phyloP scores from a whole-genome alignment of 352 stramenopile species.

The Pythium insidiosum region DNA sequence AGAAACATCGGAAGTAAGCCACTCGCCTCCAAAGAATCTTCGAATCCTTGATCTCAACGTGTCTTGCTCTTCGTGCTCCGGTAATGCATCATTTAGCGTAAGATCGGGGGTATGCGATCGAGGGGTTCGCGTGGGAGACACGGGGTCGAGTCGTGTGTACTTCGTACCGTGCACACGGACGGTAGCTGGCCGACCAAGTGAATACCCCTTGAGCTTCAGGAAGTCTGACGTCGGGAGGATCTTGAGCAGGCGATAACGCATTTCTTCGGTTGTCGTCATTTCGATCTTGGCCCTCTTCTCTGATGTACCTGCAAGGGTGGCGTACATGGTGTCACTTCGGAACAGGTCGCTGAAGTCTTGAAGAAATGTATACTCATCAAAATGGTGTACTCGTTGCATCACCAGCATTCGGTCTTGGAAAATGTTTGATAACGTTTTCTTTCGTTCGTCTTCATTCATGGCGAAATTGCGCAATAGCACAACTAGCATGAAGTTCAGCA shows the following conservation, averaged over 20 bases:
- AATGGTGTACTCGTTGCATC: constrained; percentile 71
- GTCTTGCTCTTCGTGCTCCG: constrained; percentile 7
- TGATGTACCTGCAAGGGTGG: constrained; percentile 49
- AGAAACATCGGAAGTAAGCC: constrained; percentile 72
- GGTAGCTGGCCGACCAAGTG: constrained; percentile 5
- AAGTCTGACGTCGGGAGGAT: constrained; percentile 62
- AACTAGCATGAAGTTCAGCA: constrained; percentile 84
- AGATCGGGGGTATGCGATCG: not conserved
- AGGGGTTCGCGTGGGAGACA: constrained; percentile 3
- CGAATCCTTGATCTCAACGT: constrained; percentile 13
- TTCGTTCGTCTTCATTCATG: constrained; percentile 79
- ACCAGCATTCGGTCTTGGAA: constrained; percentile 77
- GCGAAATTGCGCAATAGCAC: constrained; percentile 78
- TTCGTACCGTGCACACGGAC: constrained; percentile 9
- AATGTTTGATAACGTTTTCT: constrained; percentile 53
- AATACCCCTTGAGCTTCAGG: constrained; percentile 55
- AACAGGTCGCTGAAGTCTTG: constrained; percentile 73
- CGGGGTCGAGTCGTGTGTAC: constrained; percentile 16
- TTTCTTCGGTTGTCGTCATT: constrained; percentile 42
- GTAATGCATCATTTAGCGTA: not conserved
- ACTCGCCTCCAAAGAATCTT: constrained; percentile 54
- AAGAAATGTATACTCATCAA: constrained; percentile 71
- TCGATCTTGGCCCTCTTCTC: constrained; percentile 53
- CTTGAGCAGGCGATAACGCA: constrained; percentile 48
- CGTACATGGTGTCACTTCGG: constrained; percentile 68